These are phyloP conservation scores for Poa pratensis DNA, from an alignment of 176 grass and related monocot genomes.

Conservation along the genomic window DNA sequence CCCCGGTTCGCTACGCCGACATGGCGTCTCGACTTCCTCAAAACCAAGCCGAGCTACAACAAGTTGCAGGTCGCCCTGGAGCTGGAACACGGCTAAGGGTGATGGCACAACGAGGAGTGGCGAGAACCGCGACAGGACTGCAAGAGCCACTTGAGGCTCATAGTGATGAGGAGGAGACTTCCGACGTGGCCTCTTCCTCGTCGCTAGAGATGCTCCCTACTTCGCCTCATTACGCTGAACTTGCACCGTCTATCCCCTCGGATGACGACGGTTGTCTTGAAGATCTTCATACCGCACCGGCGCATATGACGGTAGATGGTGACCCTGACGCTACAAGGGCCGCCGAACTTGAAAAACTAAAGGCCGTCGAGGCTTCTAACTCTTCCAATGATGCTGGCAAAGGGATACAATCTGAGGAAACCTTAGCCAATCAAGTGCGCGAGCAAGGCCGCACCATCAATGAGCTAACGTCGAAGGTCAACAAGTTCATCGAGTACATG, in stretches of 20 bases:
- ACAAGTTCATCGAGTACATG: neutral
- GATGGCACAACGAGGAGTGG: neutral
- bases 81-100: neutral
- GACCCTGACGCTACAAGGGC: neutral
- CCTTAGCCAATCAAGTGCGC: neutral
- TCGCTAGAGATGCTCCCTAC: neutral
- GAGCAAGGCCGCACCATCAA: neutral
- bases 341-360: neutral
- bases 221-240: too few relatives aligned
- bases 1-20: neutral
- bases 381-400: neutral
- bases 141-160: neutral
- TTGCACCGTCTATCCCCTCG: neutral
- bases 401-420: fast-evolving
- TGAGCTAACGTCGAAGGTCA: neutral
- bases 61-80: neutral
- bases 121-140: fast-evolving
- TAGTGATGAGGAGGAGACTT: neutral
- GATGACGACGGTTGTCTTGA: neutral
- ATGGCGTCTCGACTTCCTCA: neutral
- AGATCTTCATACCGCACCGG: neutral
- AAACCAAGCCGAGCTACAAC: neutral
- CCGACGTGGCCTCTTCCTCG: neutral
- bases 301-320: neutral
- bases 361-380: neutral